Evolutionary conservation across 2,329 filamentous ascomycete genomes (phyloP).

Genomic region (Fusarium bactridioides): DNA sequence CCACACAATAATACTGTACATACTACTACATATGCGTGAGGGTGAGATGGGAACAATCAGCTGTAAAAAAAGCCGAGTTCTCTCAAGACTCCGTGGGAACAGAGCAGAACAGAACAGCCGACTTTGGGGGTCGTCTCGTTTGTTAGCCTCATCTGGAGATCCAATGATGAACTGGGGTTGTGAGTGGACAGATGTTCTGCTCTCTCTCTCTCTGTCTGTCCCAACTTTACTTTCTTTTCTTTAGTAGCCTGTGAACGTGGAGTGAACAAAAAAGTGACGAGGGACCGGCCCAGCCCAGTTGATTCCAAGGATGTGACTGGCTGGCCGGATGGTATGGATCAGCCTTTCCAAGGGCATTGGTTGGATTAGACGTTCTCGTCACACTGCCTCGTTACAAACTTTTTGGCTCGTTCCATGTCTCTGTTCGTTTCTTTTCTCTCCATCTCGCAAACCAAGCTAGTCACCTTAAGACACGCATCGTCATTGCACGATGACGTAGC

Average conservation of each 20-base stretch:
- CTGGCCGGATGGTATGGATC: conserved; percentile 12
- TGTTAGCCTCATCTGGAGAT: conserved; percentile 14
- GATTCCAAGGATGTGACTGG: neutral
- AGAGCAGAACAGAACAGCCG: neutral
- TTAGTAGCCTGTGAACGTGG: conserved; percentile 19
- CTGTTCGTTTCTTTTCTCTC: neutral
- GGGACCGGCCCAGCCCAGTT: neutral
- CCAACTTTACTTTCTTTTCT: neutral
- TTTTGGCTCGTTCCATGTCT: neutral
- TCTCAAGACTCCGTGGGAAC: neutral
- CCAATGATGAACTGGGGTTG: conserved; percentile 10
- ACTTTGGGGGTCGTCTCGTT: conserved; percentile 17
- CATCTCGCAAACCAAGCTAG: neutral
- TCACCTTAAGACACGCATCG: conserved; percentile 12
- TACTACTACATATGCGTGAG: neutral
- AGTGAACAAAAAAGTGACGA: neutral
- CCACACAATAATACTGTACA: neutral
- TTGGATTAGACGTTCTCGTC: neutral
- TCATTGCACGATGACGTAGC: conserved; percentile 31
- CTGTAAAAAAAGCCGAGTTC: conserved; percentile 9
- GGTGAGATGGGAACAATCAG: conserved; percentile 3
- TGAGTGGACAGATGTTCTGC: conserved; percentile 3
- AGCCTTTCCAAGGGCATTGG: conserved; percentile 9
- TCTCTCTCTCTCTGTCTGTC: neutral
- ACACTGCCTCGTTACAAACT: conserved; percentile 10